Evolutionary conservation across 164 flowering plant genomes (phyloP).

Genomic region (Stephania japonica): DNA sequence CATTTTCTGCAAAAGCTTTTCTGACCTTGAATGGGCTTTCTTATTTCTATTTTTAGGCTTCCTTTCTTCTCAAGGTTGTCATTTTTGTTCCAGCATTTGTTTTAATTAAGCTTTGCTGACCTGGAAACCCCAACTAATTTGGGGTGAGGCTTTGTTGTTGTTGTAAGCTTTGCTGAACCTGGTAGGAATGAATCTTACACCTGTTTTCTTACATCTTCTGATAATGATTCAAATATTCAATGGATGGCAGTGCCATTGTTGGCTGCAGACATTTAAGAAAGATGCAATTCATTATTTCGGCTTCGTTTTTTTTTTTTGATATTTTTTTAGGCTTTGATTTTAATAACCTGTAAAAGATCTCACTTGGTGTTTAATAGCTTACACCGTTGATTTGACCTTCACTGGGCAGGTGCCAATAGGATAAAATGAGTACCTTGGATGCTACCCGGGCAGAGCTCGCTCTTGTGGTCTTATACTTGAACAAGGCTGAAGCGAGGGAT

Average conservation of each 20-base stretch:
- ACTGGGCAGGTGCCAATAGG: conserved; percentile 14
- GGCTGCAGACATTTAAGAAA: neutral
- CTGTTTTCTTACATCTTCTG: too few species aligned
- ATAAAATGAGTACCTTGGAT: conserved; percentile 70
- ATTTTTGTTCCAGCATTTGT: too few species aligned
- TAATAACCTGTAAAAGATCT: neutral
- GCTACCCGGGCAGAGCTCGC: conserved; percentile 89
- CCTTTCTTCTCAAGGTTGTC: too few species aligned
- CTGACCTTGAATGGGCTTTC: too few species aligned
- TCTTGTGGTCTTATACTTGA: conserved; percentile 74
- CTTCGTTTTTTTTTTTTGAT: neutral
- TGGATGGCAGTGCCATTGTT: neutral
- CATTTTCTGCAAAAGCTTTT: too few species aligned
- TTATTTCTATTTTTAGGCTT: too few species aligned
- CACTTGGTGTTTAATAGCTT: neutral
- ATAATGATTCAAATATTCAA: too few species aligned
- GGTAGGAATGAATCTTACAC: too few species aligned
- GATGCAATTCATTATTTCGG: neutral
- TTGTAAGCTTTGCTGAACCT: too few species aligned
- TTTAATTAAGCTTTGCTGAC: too few species aligned
- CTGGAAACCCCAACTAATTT: too few species aligned
- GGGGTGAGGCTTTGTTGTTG: too few species aligned
- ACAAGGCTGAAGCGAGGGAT: conserved; percentile 99
- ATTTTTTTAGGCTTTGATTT: neutral
- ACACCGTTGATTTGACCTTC: neutral